A percentile compares a stretch with the other conserved stretches of the same genome.
Conservation (phyloP, 1,284 basidiomycete genomes). For the Ceratobasidium sp. region DNA sequence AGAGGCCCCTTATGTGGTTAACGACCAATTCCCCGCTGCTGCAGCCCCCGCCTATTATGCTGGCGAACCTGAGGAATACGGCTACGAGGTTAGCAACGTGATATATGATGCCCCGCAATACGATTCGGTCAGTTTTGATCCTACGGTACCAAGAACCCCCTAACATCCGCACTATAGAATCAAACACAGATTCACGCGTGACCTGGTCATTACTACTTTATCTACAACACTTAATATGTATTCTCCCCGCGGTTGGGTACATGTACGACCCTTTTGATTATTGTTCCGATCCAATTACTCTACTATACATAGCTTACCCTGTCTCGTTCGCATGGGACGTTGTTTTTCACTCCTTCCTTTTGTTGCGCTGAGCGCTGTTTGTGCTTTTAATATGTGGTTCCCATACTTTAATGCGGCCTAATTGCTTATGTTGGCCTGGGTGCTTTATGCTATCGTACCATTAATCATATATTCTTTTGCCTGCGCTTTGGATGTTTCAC, state of each 20-base stretch:
- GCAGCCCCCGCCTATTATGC: constrained; percentile 6
- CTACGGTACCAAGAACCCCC: neutral
- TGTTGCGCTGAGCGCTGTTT: constrained; percentile 42
- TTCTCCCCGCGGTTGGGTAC: neutral
- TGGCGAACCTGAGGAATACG: constrained; percentile 28
- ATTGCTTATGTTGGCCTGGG: constrained; percentile 18
- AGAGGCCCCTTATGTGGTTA: neutral
- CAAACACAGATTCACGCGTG: constrained; percentile 18
- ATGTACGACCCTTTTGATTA: constrained; percentile 6
- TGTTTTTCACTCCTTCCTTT: constrained; percentile 1
- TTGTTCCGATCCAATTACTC: neutral
- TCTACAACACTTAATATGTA: constrained; percentile 31
- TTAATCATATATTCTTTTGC: constrained; percentile 18
- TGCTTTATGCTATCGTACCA: constrained; percentile 39
- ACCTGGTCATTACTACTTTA: constrained; percentile 17
- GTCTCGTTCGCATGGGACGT: neutral
- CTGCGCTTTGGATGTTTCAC: neutral
- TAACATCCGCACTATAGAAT: neutral
- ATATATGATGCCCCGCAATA: constrained; percentile 3
- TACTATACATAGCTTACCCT: neutral
- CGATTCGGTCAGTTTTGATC: neutral
- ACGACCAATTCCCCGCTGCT: constrained; percentile 3
- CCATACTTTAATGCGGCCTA: constrained; percentile 24
- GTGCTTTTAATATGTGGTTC: constrained; percentile 39
- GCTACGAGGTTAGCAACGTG: constrained; percentile 10